Conservation (phyloP, 2,329 filamentous ascomycete species). For the Fusarium sp. region DNA sequence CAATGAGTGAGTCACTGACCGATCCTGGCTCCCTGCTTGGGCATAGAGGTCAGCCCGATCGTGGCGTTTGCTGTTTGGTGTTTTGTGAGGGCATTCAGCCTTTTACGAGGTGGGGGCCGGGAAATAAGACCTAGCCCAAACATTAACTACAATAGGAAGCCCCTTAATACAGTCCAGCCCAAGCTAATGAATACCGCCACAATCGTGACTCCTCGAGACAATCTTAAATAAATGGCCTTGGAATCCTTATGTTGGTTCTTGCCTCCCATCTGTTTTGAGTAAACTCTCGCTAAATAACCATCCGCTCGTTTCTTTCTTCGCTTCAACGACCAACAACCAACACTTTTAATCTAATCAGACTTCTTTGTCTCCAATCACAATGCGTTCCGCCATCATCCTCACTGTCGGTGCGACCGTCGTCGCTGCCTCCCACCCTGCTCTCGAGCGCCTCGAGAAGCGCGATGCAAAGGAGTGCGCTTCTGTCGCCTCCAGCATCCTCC, state of each 20-base stretch:
- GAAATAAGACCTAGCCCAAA: neutral
- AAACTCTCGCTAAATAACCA: neutral
- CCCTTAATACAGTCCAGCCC: neutral
- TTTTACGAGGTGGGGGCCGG: neutral
- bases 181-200: neutral
- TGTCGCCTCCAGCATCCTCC: conserved; percentile 34
- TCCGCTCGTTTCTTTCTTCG: neutral
- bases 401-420: conserved; percentile 16
- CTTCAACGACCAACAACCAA: neutral
- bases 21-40: too few species aligned
- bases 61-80: neutral
- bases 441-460: conserved; percentile 30
- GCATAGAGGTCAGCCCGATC: neutral
- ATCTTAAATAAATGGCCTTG: conserved; percentile 1
- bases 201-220: neutral
- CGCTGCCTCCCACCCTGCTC: conserved; percentile 16
- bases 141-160: conserved; percentile 7
- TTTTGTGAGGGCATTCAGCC: conserved; percentile 8
- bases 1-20: neutral
- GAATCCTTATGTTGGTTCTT: neutral
- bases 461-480: conserved; percentile 38
- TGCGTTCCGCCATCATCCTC: conserved; percentile 32
- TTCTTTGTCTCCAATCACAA: neutral
- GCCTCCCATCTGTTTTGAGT: neutral
- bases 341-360: neutral